phyloP scores from a whole-genome alignment of 2,329 filamentous ascomycete species.

The Pleurostoma richardsiae region DNA sequence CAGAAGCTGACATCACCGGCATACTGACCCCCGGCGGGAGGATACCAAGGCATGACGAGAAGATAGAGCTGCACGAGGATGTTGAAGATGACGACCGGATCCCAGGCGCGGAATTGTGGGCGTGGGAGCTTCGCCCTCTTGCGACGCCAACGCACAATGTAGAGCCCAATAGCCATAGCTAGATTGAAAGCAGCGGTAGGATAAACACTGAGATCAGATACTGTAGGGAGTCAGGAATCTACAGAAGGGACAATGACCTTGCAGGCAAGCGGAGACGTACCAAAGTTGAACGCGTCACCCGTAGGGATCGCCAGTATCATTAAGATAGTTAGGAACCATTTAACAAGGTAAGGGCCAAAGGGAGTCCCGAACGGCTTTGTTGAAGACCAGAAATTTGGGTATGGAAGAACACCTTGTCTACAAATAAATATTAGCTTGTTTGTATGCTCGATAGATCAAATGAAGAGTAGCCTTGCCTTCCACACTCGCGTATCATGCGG shows the following conservation, averaged over 20 bases:
- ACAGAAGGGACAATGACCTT: constrained; percentile 25
- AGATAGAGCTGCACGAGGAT: constrained; percentile 56
- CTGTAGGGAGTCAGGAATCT: constrained; percentile 21
- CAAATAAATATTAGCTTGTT: not conserved
- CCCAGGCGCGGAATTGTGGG: constrained; percentile 55
- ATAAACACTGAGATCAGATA: constrained; percentile 55
- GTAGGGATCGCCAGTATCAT: constrained; percentile 58
- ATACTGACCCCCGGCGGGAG: constrained; percentile 52
- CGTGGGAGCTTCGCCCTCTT: constrained; percentile 39
- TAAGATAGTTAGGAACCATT: constrained; percentile 50
- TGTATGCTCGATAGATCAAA: not conserved
- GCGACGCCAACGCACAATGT: constrained; percentile 51
- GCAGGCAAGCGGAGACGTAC: constrained; percentile 19
- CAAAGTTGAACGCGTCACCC: constrained; percentile 60
- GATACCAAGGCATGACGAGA: constrained; percentile 68
- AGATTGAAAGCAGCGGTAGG: constrained; percentile 54
- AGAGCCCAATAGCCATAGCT: constrained; percentile 50
- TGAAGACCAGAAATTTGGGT: constrained; percentile 52
- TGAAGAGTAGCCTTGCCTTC: constrained; percentile 24
- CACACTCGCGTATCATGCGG: constrained; percentile 54
- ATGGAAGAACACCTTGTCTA: constrained; percentile 54
- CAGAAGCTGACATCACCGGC: constrained; percentile 67
- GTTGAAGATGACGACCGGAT: constrained; percentile 52
- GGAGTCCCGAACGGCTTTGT: constrained; percentile 60
- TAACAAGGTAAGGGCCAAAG: constrained; percentile 50